Base-by-base conservation (phyloP, 73 alveolate species). In the Stentor roeselii region DNA sequence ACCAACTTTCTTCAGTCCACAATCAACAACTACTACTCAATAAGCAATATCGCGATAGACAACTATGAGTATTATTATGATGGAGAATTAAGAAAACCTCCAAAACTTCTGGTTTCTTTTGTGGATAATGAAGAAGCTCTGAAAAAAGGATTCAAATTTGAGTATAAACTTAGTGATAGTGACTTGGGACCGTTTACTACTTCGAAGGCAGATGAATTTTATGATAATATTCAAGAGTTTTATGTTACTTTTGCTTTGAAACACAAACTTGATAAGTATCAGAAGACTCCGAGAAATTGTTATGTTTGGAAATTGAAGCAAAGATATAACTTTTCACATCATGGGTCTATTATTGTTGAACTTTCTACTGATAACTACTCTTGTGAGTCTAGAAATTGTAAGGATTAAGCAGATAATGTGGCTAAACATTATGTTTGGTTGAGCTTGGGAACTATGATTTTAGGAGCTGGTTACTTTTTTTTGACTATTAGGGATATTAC, bases 171-270 rank as follows among this genome's bases (percentile, higher is more conserved):
- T 14, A 67, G 27, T 27, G 41, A 30, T 21, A 40, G 37, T 1
- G 37, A 67, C 3, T 67, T 30, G 14, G 80, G 80, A 21, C 80
- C 80, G 21, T 67, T 67, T 67, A 27, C 80, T 21, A n/a, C 21
- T 32, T n/a, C 21, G 11, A 67, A 67, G 1, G 42, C 2, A n/a
- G 42, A 32, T 14, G 37, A 67, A 67, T 67, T 21, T 32, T 32
- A 27, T 14, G 34, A 32, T 2, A 27, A 67, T 27, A 40, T 67
- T 0, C 27, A 67, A 2, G 34, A 32, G 34, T 67, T 67, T 67
- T 36, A 67, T 14, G 14, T 67, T 27, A 32, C 15, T 1, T 67
- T 67, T 2, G 27, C n/a, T 32, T 2, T 67, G 80, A 67, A 27
- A 1, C 80, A 67, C 34, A 15, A 67, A 27, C 34, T 67, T 14